Percentiles rank a stretch among this genome's conserved stretches.
Conservation (phyloP, 73 alveolate species). For the Effrenium voratum region DNA sequence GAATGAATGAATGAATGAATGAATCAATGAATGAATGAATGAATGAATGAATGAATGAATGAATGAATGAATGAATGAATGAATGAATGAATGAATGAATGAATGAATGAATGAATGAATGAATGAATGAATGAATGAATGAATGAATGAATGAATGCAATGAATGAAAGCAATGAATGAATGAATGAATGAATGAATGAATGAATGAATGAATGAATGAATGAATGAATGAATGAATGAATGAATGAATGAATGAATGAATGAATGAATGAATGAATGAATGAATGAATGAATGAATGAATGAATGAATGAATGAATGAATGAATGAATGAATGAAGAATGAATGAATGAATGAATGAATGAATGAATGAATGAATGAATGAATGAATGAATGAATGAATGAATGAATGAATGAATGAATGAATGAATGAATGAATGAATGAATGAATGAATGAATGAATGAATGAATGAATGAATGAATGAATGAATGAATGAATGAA, state of each 20-base stretch:
- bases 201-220: too few relatives aligned
- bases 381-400: constrained; percentile 13
- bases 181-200: too few relatives aligned
- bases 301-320: not conserved
- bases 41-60: not conserved
- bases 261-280: too few relatives aligned
- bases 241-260: too few relatives aligned
- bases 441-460: not conserved
- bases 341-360: not conserved
- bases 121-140: constrained; percentile 12
- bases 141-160: too few relatives aligned
- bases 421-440: not conserved
- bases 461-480: not conserved
- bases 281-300: too few relatives aligned
- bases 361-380: not conserved
- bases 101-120: constrained; percentile 5
- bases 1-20: constrained; percentile 52
- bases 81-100: constrained; percentile 12
- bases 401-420: constrained; percentile 12
- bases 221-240: too few relatives aligned
- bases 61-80: constrained; percentile 13
- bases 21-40: not conserved
- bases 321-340: not conserved
- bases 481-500: constrained; percentile 7
- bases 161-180: too few relatives aligned